phyloP scores from a whole-genome alignment of 2,329 filamentous ascomycete genomes.

The Arthrobotrys pseudoclavata region DNA sequence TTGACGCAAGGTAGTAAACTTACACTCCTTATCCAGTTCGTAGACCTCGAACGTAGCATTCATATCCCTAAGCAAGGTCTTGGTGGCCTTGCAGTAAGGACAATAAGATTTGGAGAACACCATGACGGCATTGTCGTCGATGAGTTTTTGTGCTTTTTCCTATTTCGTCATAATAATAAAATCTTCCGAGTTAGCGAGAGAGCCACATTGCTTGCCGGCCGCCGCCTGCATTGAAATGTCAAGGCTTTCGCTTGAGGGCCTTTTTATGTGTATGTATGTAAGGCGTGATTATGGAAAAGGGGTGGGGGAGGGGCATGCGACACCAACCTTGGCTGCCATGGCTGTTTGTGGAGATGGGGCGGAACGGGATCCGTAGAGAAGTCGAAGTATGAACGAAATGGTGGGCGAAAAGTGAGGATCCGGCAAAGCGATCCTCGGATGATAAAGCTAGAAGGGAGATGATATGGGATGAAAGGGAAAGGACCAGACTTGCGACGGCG shows the following conservation, averaged over 20 bases:
- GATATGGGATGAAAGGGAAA: slow-evolving; percentile 14
- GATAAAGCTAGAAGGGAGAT: slow-evolving; percentile 2
- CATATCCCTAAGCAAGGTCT: slow-evolving; percentile 77
- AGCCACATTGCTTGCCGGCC: not conserved
- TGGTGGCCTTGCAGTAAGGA: slow-evolving; percentile 87
- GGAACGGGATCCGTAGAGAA: slow-evolving; percentile 48
- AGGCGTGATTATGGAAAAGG: not conserved
- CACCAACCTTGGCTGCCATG: slow-evolving; percentile 47
- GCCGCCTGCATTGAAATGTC: not conserved
- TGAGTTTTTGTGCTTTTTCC: slow-evolving; percentile 45
- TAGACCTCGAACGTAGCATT: slow-evolving; percentile 80
- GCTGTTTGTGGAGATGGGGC: slow-evolving; percentile 32
- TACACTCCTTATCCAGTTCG: slow-evolving; percentile 88
- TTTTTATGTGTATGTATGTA: not conserved
- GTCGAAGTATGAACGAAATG: slow-evolving; percentile 57
- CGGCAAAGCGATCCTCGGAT: slow-evolving; percentile 16
- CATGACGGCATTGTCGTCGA: slow-evolving; percentile 68
- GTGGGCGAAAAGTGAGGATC: slow-evolving; percentile 36
- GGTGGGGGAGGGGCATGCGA: slow-evolving; percentile 1
- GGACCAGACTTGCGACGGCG: not conserved
- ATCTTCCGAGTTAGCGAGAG: slow-evolving; percentile 25
- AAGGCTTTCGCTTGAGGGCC: not conserved
- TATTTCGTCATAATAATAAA: slow-evolving; percentile 7
- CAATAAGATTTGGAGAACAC: slow-evolving; percentile 98
- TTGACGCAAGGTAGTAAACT: not conserved